Evolutionary conservation across 768 basidiomycete species (phyloP).

Genomic region (Trametes gibbosa): DNA sequence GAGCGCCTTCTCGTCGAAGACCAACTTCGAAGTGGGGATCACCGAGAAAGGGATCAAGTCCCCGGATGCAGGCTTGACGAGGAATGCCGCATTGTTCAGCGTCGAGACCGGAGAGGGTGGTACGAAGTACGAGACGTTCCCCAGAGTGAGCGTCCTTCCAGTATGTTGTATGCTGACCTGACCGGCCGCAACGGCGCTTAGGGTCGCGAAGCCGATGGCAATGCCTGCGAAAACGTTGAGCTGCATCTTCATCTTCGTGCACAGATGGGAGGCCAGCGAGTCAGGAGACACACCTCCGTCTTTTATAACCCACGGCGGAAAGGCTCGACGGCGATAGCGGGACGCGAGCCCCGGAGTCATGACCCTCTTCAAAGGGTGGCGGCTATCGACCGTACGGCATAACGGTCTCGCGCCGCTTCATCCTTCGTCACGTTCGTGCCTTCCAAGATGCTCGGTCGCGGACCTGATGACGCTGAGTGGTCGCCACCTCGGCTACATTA

Average conservation of each 20-base stretch:
- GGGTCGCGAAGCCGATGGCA: neutral
- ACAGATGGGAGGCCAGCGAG: neutral
- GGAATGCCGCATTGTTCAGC: conserved; percentile 1
- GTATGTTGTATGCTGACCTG: conserved; percentile 15
- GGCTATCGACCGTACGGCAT: neutral
- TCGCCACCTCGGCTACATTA: neutral
- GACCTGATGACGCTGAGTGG: too few species aligned
- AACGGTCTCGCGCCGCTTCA: neutral
- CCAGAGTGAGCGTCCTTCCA: conserved; percentile 18
- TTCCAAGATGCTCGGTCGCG: neutral
- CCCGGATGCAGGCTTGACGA: neutral
- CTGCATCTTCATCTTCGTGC: neutral
- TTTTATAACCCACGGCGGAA: neutral
- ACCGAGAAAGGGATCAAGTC: conserved; percentile 28
- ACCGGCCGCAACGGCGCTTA: neutral
- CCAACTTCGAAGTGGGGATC: conserved; percentile 15
- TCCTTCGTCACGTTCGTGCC: neutral
- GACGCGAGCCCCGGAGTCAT: neutral
- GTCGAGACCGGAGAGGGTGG: conserved; percentile 18
- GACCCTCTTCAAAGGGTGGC: neutral
- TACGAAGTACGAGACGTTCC: conserved; percentile 20
- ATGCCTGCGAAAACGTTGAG: neutral
- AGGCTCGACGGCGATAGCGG: too few species aligned
- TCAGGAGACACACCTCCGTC: neutral
- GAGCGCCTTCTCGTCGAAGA: conserved; percentile 19